Base-by-base conservation (phyloP, 352 stramenopile species). In the Phytophthora fragariae region DNA sequence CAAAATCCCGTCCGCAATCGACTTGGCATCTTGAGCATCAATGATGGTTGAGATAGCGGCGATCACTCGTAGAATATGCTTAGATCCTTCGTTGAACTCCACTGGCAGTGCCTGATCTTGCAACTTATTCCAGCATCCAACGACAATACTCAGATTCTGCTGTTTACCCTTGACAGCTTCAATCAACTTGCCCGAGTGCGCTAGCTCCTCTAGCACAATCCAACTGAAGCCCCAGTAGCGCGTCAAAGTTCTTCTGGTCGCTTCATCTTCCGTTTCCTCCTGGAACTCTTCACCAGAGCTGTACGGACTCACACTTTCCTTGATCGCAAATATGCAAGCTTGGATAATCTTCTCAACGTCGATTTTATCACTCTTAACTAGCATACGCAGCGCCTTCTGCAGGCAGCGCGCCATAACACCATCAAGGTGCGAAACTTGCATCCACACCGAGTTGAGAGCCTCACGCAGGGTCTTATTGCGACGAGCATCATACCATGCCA, bases 31-130 rank as follows among this genome's bases (percentile, higher is more conserved):
- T 47, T 85, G 77, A 3, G 86, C 80, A 64, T 93, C 79, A 47
- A 96, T 92, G 6, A 94, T 74, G 0, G 89, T 83, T 11, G 90
- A 85, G 46, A 97, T 72, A 1, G 87, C 85, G 5, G 88, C 86
- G 47, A 97, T 88, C 12, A 97, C 90, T 3, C 90, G 90, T 14
- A 97, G 67, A 74, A 96, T 94, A 1, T 88, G 87, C 62, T 94
- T 94, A 9, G 88, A 90, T 5, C 89, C 85, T 27, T 97, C 88
- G 44, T 88, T 88, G 46, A 93, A 95, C 19, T 79, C 82, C 1
- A 81, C 62, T 0, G 87, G 85, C 17, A 95, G 67, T 37, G 82
- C 79, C 37, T 94, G 80, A 21, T 89, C 78, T 58, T 93, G 87
- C 12, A 94, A 72, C 57, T 89, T 91, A 59, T 89, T 91, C 90